phyloP scores from a whole-genome alignment of 208 protist species.

The Leishmania tarentolae region DNA sequence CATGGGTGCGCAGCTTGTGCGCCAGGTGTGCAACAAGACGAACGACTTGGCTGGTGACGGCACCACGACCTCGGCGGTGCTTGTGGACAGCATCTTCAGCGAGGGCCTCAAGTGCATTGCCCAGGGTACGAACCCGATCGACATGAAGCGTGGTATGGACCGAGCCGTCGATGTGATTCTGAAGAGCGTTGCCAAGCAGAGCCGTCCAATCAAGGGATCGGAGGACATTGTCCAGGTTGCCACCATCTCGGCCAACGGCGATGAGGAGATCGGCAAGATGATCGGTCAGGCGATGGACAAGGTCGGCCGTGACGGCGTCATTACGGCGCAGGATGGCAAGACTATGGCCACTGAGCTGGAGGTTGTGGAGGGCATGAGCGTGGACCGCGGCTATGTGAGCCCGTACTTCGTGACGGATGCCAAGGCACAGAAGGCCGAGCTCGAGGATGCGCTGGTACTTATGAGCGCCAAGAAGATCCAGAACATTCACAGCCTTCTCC shows the following conservation, averaged over 20 bases:
- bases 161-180: constrained; percentile 11
- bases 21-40: constrained; percentile 97
- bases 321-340: constrained; percentile 99
- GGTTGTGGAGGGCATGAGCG: constrained; percentile 98
- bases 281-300: constrained; percentile 99
- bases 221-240: constrained; percentile 98
- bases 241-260: constrained; percentile 99
- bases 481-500: constrained; percentile 86
- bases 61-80: constrained; percentile 99
- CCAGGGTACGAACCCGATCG: constrained; percentile 99
- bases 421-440: constrained; percentile 96
- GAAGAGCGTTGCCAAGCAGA: constrained; percentile 42
- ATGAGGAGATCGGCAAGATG: constrained; percentile 97
- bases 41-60: constrained; percentile 99
- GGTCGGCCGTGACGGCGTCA: constrained; percentile 99
- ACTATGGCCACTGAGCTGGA: constrained; percentile 98
- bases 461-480: constrained; percentile 18
- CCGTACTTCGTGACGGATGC: constrained; percentile 99
- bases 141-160: constrained; percentile 98
- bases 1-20: constrained; percentile 98
- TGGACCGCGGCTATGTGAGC: constrained; percentile 98
- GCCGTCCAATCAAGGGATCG: constrained; percentile 93
- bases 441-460: constrained; percentile 83
- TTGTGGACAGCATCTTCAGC: constrained; percentile 97
- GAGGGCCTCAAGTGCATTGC: constrained; percentile 98